These are phyloP conservation scores for Angophora floribunda DNA, from an alignment of 345 rosid genomes.

Conservation along the genomic window DNA sequence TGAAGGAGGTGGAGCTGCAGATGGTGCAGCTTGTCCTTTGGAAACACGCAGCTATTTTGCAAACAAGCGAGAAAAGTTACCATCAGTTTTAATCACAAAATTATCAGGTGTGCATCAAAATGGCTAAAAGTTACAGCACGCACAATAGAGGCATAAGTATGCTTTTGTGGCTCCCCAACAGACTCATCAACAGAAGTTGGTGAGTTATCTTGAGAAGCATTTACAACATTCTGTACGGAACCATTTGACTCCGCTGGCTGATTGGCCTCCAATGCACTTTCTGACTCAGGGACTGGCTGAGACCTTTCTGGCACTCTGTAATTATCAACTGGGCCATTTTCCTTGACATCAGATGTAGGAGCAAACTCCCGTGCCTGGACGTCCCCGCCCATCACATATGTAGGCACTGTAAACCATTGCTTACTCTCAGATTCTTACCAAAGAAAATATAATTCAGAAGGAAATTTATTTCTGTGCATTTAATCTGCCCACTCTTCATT, in stretches of 20 bases:
- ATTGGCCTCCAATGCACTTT: conserved; percentile 18
- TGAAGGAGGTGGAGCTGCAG: conserved; percentile 22
- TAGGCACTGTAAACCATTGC: conserved; percentile 23
- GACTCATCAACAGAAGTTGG: conserved; percentile 37
- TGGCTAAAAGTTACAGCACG: not conserved
- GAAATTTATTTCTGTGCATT: not conserved
- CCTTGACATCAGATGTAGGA: conserved; percentile 17
- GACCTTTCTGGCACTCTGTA: conserved; percentile 33
- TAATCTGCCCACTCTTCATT: not conserved
- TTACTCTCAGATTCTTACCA: not conserved
- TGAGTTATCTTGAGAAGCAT: conserved; percentile 21
- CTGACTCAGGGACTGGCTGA: conserved; percentile 25
- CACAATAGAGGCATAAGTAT: conserved; percentile 74
- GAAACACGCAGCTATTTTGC: conserved; percentile 35
- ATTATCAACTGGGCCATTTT: conserved; percentile 35
- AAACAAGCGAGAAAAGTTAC: not conserved
- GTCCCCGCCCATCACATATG: conserved; percentile 44
- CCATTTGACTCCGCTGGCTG: conserved; percentile 23
- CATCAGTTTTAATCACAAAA: not conserved
- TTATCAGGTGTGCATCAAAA: not conserved
- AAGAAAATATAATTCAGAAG: not conserved
- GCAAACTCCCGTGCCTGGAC: conserved; percentile 28
- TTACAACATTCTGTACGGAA: conserved; percentile 9
- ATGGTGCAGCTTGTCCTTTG: conserved; percentile 35
- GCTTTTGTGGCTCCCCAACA: conserved; percentile 44